Evolutionary conservation across 2,329 filamentous ascomycete species (phyloP), one percentile per base, ranked within the genome.

Genomic region (Phoma sp.): DNA sequence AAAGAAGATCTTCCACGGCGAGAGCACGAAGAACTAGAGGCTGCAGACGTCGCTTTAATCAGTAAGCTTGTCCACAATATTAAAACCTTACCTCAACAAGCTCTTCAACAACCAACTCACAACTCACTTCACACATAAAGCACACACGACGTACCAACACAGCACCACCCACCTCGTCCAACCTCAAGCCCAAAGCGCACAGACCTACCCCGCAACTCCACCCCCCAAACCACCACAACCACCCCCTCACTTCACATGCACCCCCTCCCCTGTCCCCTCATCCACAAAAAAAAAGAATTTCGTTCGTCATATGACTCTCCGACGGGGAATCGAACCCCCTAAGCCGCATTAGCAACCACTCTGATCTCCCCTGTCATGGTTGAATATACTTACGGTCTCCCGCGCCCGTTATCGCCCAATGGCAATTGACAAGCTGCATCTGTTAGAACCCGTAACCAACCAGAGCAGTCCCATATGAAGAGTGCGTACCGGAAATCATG

Each of bases 401-500:
- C 59, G 59, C 59, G 59, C 59, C 60, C 49, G 58, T 58, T 51
- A 22, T 40, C 31, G 22, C 6, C 22, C 22, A 33, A 10, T 6
- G 31, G 38, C 39, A 50, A 60, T 72, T 72, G 69, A 72, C 69
- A 72, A 72, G 69, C 69, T 40, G 38, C 17, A 17, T 17, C 17
- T 17, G 17, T 17, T 17, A 17, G 17, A 17, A 17, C 17, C 17
- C 17, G 17, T 17, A 17, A 17, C 17, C 17, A 17, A 17, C 17
- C 17, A 17, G 17, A 17, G 17, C 17, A 17, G 17, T 17, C 17
- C 17, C 17, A 17, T 17, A 2, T 17, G 10, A 21, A 6, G 13
- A 24, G 17, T 27, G 24, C 38, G 12, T 40, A 40, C 38, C 24
- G 69, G 69, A 72, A 72, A 72, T 72, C 68, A 72, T 72, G 59